These are phyloP conservation scores for Neurospora intermedia DNA, from an alignment of 495 filamentous ascomycete genomes.

Conservation along the genomic window DNA sequence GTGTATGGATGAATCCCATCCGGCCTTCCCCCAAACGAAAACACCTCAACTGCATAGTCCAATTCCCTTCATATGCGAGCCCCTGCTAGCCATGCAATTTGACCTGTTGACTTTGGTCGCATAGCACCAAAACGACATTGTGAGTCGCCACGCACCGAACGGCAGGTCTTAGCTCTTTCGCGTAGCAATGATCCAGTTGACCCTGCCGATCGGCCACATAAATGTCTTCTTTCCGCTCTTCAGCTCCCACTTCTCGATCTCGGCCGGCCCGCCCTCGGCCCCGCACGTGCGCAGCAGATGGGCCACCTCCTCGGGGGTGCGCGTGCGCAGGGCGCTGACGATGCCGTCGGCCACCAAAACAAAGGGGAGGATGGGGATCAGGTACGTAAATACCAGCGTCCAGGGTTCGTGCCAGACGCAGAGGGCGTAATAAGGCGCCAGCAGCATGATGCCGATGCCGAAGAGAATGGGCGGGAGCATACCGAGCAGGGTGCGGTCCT, in stretches of 20 bases:
- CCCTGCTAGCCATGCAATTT: neutral
- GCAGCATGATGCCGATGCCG: constrained; percentile 40
- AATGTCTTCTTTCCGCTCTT: constrained; percentile 39
- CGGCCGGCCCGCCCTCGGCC: constrained; percentile 26
- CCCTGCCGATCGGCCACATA: constrained; percentile 37
- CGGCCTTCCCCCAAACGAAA: neutral
- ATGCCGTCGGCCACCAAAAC: constrained; percentile 57
- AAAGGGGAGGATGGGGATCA: constrained; percentile 52
- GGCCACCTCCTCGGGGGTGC: constrained; percentile 53
- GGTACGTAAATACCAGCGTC: constrained; percentile 53
- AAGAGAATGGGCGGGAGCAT: constrained; percentile 45
- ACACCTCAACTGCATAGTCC: neutral
- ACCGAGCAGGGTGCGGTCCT: constrained; percentile 44
- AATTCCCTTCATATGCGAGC: neutral
- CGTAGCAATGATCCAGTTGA: constrained; percentile 40
- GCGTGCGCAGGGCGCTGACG: constrained; percentile 52
- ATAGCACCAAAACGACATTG: neutral
- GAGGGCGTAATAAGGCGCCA: constrained; percentile 47
- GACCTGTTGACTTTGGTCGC: neutral
- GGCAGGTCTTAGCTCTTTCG: constrained; percentile 12
- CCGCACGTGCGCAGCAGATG: constrained; percentile 42
- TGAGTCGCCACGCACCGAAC: neutral
- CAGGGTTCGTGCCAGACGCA: constrained; percentile 39
- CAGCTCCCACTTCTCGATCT: constrained; percentile 39
- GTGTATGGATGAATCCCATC: neutral